These are phyloP conservation scores for Scorias spongiosa DNA, from an alignment of 2,329 filamentous ascomycete species.

Conservation along the genomic window DNA sequence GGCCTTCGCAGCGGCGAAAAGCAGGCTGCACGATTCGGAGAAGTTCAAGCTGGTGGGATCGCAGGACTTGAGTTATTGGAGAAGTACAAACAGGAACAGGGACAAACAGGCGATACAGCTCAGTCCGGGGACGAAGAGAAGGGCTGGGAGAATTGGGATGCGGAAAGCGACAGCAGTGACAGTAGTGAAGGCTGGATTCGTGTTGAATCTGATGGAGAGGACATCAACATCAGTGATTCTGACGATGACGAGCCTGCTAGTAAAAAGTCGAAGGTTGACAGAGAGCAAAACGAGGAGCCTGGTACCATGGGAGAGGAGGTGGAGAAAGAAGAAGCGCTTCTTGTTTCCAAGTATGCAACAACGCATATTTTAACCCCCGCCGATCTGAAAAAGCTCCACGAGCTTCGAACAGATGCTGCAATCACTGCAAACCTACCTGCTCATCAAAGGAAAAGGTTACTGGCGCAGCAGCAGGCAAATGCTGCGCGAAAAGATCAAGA, in stretches of 20 bases:
- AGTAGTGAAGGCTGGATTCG: conserved; percentile 88
- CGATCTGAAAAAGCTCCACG: conserved; percentile 85
- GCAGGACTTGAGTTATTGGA: conserved; percentile 85
- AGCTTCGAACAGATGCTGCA: conserved; percentile 61
- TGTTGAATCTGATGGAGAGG: conserved; percentile 65
- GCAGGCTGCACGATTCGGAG: conserved; percentile 66
- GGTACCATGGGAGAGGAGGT: conserved; percentile 15
- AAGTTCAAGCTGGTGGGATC: conserved; percentile 65
- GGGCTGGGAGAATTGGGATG: conserved; percentile 43
- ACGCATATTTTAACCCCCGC: conserved; percentile 89
- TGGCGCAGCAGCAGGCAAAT: conserved; percentile 12
- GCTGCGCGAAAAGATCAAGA: conserved; percentile 52
- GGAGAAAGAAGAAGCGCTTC: conserved; percentile 16
- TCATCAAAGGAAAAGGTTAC: conserved; percentile 23
- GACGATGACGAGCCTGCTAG: conserved; percentile 44
- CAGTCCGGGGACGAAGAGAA: conserved; percentile 43
- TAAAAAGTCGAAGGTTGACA: conserved; percentile 24
- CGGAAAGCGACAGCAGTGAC: conserved; percentile 45
- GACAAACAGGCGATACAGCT: conserved; percentile 27
- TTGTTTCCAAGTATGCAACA: conserved; percentile 60
- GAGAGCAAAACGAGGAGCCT: conserved; percentile 5
- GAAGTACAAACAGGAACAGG: conserved; percentile 82
- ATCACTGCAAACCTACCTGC: conserved; percentile 47
- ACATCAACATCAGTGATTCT: conserved; percentile 55
- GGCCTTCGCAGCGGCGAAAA: conserved; percentile 60